Conservation (phyloP, 2,329 filamentous ascomycete species). For the Rasamsonia emersonii region DNA sequence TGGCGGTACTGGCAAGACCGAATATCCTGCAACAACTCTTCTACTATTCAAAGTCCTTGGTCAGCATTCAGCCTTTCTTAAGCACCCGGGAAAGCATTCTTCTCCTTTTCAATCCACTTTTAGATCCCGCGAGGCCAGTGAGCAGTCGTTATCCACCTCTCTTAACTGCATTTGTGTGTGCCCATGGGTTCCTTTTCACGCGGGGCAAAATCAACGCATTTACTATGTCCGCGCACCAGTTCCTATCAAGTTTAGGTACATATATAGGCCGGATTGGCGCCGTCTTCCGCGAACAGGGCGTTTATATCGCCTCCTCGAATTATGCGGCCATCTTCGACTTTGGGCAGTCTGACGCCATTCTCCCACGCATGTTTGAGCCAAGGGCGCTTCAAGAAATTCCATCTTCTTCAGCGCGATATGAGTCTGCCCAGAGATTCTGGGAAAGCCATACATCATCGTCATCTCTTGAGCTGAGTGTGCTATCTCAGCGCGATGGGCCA, state of each 20-base stretch:
- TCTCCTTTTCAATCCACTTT: conserved; percentile 45
- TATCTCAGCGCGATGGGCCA: not conserved
- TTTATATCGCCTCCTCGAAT: conserved; percentile 47
- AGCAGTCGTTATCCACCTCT: conserved; percentile 25
- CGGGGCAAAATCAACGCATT: conserved; percentile 29
- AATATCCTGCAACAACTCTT: conserved; percentile 51
- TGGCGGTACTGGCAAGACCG: conserved; percentile 59
- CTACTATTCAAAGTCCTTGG: conserved; percentile 51
- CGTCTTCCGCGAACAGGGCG: conserved; percentile 46
- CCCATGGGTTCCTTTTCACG: conserved; percentile 44
- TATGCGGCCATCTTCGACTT: conserved; percentile 49
- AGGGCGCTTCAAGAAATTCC: conserved; percentile 9
- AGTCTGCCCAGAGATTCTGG: conserved; percentile 17
- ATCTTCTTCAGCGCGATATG: conserved; percentile 9
- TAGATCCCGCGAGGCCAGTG: conserved; percentile 31
- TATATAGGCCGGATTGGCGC: conserved; percentile 40
- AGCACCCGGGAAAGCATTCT: conserved; percentile 50
- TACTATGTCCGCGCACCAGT: conserved; percentile 29
- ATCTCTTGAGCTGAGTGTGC: conserved; percentile 1
- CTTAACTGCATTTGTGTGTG: conserved; percentile 44
- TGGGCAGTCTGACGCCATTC: conserved; percentile 32
- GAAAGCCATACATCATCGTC: not conserved
- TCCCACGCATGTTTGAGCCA: conserved; percentile 20
- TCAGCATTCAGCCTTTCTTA: conserved; percentile 46
- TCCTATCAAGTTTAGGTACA: conserved; percentile 37